Evolutionary conservation across 306 rosid species (phyloP).

Genomic region (Glycine soja): DNA sequence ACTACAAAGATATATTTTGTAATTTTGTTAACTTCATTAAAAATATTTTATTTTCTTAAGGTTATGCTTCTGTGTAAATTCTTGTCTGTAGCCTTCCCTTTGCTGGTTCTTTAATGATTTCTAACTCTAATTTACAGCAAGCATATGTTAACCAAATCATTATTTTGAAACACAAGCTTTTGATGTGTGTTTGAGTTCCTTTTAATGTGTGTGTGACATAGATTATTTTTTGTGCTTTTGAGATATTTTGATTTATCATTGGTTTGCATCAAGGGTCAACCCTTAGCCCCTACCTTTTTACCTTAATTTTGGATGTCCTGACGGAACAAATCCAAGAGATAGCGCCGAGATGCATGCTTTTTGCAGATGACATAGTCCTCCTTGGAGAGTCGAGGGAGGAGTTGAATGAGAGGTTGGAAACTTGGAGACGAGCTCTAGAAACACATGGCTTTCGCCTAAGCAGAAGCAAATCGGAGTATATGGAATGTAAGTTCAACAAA

Average conservation of each 20-base stretch:
- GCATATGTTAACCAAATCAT: background rate
- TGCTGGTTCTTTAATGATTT: conserved; percentile 21
- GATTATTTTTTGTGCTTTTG: background rate
- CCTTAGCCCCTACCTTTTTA: too few relatives aligned
- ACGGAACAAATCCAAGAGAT: too few relatives aligned
- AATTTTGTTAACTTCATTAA: background rate
- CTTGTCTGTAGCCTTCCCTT: conserved; percentile 25
- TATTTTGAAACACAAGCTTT: conserved; percentile 6
- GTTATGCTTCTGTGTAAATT: conserved; percentile 13
- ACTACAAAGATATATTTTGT: background rate
- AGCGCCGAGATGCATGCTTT: too few relatives aligned
- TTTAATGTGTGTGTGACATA: conserved; percentile 17
- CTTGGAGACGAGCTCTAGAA: too few relatives aligned
- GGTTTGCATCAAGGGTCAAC: too few relatives aligned
- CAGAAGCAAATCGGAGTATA: too few relatives aligned
- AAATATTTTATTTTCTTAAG: background rate
- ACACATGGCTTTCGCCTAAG: too few relatives aligned
- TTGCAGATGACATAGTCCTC: too few relatives aligned
- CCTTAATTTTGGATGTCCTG: too few relatives aligned
- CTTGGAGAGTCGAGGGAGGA: too few relatives aligned
- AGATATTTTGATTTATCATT: conserved; percentile 5
- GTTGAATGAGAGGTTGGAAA: too few relatives aligned
- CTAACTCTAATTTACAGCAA: conserved; percentile 7
- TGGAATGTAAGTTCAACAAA: too few relatives aligned
- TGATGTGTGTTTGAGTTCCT: background rate